Base-by-base conservation (phyloP, 1,284 basidiomycete species). In the Ganoderma lingzhi region DNA sequence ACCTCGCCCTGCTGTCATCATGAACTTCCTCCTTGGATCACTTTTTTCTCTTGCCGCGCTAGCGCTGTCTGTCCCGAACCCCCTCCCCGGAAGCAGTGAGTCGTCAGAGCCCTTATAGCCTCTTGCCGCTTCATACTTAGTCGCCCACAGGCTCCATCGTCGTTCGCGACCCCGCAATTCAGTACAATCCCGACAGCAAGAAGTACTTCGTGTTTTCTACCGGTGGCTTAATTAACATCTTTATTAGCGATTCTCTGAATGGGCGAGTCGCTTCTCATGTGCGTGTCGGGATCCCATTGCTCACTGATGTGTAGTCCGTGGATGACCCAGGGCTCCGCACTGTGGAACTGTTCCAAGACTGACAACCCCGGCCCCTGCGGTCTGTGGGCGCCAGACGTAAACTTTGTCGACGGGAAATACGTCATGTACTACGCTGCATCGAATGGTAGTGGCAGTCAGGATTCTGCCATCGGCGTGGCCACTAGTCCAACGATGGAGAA, bases 381-480 rank as follows among this genome's bases (percentile, higher is more conserved):
- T 19, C 63, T 67, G 28, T 70, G 67, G 69, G 71, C 69, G 9
- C 69, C 71, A 5, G 69, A 73, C 55, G 63, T 73, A 6, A 64
- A 67, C 30, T 62, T 69, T 53, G 59, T 70, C 48, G 56, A 74
- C 63, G 74, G 71, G 39, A 58, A 62, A 32, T 79, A 79, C 67
- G 74, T 73, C 28, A 63, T 76, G 15, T 80, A 80, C 70, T 81
- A 80, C 69, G 72, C 78, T 1, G 75, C 79, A 32, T 80, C 78
- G 17, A 71, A 73, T 1, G 23, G 35, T 35, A 70, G 77, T 28
- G 78, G 77, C 23, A 75, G 71, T 6, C 77, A 78, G 64, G 72
- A 79, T 60, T 80, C 80, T 15, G 75, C 71, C 12, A 81, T 81
- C 65, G 80, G 80, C 0, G 73, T 80, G n/a, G 80, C 80, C 0